These are phyloP conservation scores for Backusella circina DNA, from an alignment of 192 early-diverging fungal species.

Conservation along the genomic window DNA sequence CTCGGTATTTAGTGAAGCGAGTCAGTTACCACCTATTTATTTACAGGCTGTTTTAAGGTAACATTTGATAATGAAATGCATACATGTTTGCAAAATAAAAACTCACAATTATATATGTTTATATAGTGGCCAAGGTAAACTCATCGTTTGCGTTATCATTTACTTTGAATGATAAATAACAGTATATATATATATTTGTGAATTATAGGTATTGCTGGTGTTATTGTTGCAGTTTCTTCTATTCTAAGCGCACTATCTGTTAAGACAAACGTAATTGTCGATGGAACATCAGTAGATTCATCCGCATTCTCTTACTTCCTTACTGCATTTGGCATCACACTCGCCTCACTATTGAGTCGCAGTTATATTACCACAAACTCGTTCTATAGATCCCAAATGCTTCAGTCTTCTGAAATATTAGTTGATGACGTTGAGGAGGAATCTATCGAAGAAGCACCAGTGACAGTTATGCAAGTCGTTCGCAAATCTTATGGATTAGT, in stretches of 20 bases:
- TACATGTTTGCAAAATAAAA: background rate
- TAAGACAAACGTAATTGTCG: background rate
- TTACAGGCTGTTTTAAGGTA: slow-evolving; percentile 73
- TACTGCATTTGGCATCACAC: slow-evolving; percentile 37
- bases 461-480: slow-evolving; percentile 14
- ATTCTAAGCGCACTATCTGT: slow-evolving; percentile 40
- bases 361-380: slow-evolving; percentile 35
- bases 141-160: background rate
- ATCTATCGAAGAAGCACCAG: background rate
- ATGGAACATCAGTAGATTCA: background rate
- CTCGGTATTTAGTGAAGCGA: slow-evolving; percentile 68
- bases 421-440: background rate
- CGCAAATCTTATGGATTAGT: slow-evolving; percentile 28
- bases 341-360: slow-evolving; percentile 38
- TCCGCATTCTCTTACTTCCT: slow-evolving; percentile 53
- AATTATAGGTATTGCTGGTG: slow-evolving; percentile 53
- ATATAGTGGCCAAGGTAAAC: slow-evolving; percentile 48
- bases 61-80: background rate
- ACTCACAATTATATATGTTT: background rate
- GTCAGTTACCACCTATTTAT: slow-evolving; percentile 63
- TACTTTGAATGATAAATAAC: background rate
- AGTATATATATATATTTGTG: background rate
- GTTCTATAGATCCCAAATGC: slow-evolving; percentile 38
- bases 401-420: background rate
- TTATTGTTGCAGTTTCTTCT: slow-evolving; percentile 51